Evolutionary conservation across 257 asterid genomes (phyloP).

Genomic region (Solanum lignicaule): DNA sequence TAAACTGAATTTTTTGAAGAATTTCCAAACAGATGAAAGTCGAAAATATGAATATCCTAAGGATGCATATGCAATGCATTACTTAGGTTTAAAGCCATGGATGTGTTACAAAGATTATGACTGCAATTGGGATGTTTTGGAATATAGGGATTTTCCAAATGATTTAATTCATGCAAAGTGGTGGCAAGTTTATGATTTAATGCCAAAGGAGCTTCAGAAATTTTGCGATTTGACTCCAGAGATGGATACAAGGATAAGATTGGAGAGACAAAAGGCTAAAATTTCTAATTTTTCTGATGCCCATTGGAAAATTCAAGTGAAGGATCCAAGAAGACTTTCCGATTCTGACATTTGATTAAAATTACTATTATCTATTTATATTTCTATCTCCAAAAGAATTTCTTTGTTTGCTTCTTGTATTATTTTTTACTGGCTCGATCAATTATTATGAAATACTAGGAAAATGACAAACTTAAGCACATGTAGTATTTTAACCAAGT

Average conservation of each 20-base stretch:
- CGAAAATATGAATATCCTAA: constrained; percentile 15
- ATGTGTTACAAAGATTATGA: constrained; percentile 55
- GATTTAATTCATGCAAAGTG: constrained; percentile 55
- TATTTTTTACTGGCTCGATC: background rate
- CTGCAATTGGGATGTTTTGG: constrained; percentile 60
- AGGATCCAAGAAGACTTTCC: constrained; percentile 16
- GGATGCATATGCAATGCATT: constrained; percentile 51
- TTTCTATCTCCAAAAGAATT: background rate
- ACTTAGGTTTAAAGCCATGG: constrained; percentile 87
- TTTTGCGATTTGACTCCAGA: constrained; percentile 24
- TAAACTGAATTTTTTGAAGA: constrained; percentile 44
- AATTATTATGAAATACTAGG: background rate
- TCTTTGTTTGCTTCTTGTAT: background rate
- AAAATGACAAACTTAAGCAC: background rate
- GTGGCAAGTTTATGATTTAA: constrained; percentile 48
- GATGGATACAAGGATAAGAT: constrained; percentile 16
- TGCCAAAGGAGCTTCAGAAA: constrained; percentile 41
- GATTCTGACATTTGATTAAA: background rate
- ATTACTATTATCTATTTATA: background rate
- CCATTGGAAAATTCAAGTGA: constrained; percentile 27
- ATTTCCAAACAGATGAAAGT: constrained; percentile 20
- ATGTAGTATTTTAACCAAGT: background rate
- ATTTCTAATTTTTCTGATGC: constrained; percentile 16
- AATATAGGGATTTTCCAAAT: constrained; percentile 42
- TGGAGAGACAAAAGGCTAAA: constrained; percentile 16